Evolutionary conservation across 495 filamentous ascomycete genomes (phyloP).

Genomic region (Podospora pseudocomata): DNA sequence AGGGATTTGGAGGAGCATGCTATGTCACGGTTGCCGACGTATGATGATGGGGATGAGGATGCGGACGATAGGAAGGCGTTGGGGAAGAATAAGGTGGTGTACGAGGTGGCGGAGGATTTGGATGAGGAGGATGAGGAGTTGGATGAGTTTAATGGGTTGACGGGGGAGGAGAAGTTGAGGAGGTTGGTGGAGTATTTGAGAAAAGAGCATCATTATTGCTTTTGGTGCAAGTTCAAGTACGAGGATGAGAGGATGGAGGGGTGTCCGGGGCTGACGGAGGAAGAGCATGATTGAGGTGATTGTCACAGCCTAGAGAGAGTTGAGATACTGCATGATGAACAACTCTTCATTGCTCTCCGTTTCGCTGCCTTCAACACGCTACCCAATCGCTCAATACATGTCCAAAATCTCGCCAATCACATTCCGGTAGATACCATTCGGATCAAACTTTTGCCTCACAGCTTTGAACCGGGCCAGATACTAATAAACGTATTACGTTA

Average conservation of each 20-base stretch:
- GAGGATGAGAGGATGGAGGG: conserved; percentile 69
- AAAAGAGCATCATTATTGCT: conserved; percentile 75
- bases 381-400: conserved; percentile 25
- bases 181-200: conserved; percentile 66
- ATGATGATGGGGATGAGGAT: conserved; percentile 53
- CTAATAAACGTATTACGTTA: background rate
- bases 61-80: conserved; percentile 47
- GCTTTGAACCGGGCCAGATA: conserved; percentile 34
- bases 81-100: conserved; percentile 31
- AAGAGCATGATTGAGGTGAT: conserved; percentile 72
- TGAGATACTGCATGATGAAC: background rate
- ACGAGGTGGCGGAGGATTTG: conserved; percentile 60
- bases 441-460: conserved; percentile 44
- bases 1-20: conserved; percentile 59
- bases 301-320: background rate
- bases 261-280: conserved; percentile 86
- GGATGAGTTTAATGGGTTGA: conserved; percentile 73
- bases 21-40: conserved; percentile 44
- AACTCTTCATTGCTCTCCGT: no score
- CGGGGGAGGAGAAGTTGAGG: conserved; percentile 58
- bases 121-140: conserved; percentile 83
- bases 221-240: conserved; percentile 92
- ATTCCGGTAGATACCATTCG: conserved; percentile 44
- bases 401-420: conserved; percentile 47
- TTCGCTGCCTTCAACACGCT: no score